Evolutionary conservation across 192 early-diverging fungal species (phyloP).

Genomic region (Gigaspora rosea): DNA sequence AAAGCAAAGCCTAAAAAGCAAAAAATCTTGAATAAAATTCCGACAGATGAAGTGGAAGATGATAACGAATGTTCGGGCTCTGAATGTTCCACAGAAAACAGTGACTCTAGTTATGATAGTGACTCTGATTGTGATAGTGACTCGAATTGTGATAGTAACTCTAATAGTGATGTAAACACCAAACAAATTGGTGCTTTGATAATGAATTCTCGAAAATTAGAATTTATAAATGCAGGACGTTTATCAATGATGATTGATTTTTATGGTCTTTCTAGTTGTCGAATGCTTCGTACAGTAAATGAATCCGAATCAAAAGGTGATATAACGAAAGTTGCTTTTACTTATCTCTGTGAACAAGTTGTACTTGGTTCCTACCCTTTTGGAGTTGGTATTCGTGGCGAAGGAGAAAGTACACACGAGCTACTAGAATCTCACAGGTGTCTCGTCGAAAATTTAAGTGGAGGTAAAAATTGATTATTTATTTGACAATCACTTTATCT

Average conservation of each 20-base stretch:
- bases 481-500: not conserved
- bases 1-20: not conserved
- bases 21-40: not conserved
- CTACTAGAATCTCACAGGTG: conserved; percentile 3
- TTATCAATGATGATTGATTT: conserved; percentile 9
- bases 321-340: not conserved
- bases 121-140: not conserved
- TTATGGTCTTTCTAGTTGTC: not conserved
- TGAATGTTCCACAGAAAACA: not conserved
- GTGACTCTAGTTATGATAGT: not conserved
- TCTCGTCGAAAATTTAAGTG: not conserved
- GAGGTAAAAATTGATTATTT: not conserved
- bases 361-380: conserved; percentile 24
- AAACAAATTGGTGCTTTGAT: not conserved
- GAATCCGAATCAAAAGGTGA: not conserved
- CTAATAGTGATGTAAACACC: not conserved
- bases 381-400: conserved; percentile 8
- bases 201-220: conserved; percentile 3
- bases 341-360: conserved; percentile 2
- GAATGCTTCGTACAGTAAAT: not conserved
- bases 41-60: not conserved
- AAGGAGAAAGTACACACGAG: conserved; percentile 16
- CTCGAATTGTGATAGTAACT: not conserved
- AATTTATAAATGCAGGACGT: conserved; percentile 15
- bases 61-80: too few species aligned